A percentile compares a stretch with the other conserved stretches of the same genome.
These are phyloP conservation scores for Pichia cabralensis DNA, from an alignment of 805 yeast species.

Conservation along the genomic window DNA sequence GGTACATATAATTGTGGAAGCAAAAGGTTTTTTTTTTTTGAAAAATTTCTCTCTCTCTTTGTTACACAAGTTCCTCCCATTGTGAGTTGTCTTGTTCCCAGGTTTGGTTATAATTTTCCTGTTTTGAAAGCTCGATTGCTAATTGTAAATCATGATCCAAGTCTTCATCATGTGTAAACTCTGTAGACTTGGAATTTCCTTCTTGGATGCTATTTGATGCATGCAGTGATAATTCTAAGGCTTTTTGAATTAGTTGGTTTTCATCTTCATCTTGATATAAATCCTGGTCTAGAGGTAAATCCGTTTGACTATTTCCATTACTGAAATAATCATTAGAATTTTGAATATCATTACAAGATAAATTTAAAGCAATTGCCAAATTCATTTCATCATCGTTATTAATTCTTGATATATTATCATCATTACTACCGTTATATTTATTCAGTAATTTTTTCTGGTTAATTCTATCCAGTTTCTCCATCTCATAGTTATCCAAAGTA, in stretches of 20 bases:
- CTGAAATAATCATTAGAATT: neutral
- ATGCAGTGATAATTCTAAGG: slow-evolving; percentile 1
- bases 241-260: neutral
- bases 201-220: no score
- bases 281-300: neutral
- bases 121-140: slow-evolving; percentile 11
- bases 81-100: slow-evolving; percentile 1
- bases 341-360: slow-evolving; percentile 11
- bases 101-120: slow-evolving; percentile 7
- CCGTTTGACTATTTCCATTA: no score
- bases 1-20: no score
- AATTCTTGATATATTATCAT: slow-evolving; percentile 11
- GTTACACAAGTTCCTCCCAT: slow-evolving; percentile 7
- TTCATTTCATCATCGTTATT: slow-evolving; percentile 33
- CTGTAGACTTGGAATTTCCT: no score
- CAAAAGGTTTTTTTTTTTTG: no score
- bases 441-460: slow-evolving; percentile 22
- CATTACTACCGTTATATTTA: slow-evolving; percentile 36
- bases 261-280: neutral
- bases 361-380: slow-evolving; percentile 34
- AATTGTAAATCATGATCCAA: slow-evolving; percentile 10
- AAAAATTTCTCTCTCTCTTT: neutral
- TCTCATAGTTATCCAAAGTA: slow-evolving; percentile 25
- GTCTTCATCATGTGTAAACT: neutral
- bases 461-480: slow-evolving; percentile 18